These are phyloP conservation scores for Betula pendula DNA, from an alignment of 306 rosid species.

Conservation along the genomic window DNA sequence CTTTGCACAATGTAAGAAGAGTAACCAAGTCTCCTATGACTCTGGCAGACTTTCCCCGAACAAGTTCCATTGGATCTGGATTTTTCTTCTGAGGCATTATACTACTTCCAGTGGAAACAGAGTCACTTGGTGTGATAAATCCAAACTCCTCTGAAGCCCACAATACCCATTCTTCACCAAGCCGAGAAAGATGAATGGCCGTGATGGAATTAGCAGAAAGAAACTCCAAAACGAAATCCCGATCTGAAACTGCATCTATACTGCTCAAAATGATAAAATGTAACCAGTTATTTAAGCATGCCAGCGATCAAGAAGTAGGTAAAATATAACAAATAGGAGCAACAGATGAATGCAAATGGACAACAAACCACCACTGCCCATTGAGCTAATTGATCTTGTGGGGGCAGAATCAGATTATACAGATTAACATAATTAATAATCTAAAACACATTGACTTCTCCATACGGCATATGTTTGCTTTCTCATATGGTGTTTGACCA, in stretches of 20 bases:
- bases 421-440: neutral
- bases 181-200: constrained; percentile 94
- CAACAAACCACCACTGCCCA: constrained; percentile 4
- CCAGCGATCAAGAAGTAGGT: neutral
- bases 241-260: constrained; percentile 97
- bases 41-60: constrained; percentile 96
- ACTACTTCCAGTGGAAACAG: constrained; percentile 96
- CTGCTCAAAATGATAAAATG: constrained; percentile 39
- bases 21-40: constrained; percentile 87
- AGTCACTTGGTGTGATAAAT: constrained; percentile 84
- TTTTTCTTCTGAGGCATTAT: constrained; percentile 99
- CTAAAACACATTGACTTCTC: neutral
- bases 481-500: neutral
- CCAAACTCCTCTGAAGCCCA: constrained; percentile 99
- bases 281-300: constrained; percentile 20
- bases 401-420: neutral
- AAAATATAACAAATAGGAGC: neutral
- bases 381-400: neutral
- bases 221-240: constrained; percentile 87
- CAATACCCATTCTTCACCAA: constrained; percentile 98
- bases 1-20: constrained; percentile 90
- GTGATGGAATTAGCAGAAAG: constrained; percentile 85
- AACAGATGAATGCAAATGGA: constrained; percentile 6
- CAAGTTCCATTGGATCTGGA: constrained; percentile 99
- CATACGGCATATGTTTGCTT: neutral